Base-by-base conservation (phyloP, 495 filamentous ascomycete genomes). In the Lindgomyces ingoldianus region DNA sequence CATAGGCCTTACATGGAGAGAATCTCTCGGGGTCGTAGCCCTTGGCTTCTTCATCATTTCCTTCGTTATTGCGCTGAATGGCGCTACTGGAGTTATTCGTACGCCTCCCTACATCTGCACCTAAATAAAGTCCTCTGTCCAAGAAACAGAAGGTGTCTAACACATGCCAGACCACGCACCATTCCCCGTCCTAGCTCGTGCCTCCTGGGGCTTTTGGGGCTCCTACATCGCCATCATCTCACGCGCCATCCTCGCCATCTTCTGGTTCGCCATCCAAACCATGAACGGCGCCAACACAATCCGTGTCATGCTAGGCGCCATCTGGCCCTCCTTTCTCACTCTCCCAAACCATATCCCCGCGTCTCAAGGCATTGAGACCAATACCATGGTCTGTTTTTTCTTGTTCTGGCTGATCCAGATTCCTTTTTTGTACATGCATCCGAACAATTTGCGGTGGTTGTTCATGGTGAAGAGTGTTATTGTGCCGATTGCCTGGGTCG, bases 231-330 rank as follows among this genome's bases (percentile, higher is more conserved):
- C 82, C 24, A 87, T 89, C 51, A 75, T 89, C 10, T 87, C 85
- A 0, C 81, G 88, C n/a, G 78, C 82, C 0, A 83, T 89, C 57
- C 78, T 89, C 4, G 87, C 86, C 8, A 75, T 89, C 68, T 89
- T 90, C 75, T 90, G 88, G 87, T 84, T 89, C 25, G 85, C 84
- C 14, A 88, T 91, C 52, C 84, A 89, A 69, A 82, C 84, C 25
- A 82, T 83, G 56, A 89, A 86, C 65, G 87, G 87, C 9, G 86
- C 84, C 0, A 84, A 86, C 65, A 81, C 84, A 24, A 77, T 88
- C 26, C 81, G 80, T 1, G 84, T 87, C 48, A 89, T 89, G 85
- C 78, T 90, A 18, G 80, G 80, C 11, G 85, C 87, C 3, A 89
- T 89, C 70, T 89, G 87, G 79, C 74, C 74, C 4, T 74, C 72